A percentile compares a stretch with the other conserved stretches of the same genome.
These are phyloP conservation scores for Elsinoe perseae DNA, from an alignment of 2,329 filamentous ascomycete genomes.

Conservation along the genomic window DNA sequence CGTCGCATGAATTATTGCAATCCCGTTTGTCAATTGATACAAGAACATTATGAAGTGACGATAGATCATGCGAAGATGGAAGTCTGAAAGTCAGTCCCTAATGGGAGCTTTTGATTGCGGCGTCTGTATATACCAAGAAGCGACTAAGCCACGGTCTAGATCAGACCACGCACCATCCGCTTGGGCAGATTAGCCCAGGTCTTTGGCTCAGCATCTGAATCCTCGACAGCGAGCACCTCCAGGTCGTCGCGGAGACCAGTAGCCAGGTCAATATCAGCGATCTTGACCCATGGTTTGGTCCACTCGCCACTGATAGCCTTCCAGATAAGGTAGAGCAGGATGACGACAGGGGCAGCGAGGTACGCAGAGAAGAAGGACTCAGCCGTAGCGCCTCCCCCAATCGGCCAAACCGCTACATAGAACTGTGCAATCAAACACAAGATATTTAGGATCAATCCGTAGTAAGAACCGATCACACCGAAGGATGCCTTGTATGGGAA, in stretches of 20 bases:
- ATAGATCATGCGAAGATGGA: neutral
- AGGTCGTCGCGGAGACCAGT: conserved; percentile 18
- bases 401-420: conserved; percentile 18
- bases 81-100: neutral
- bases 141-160: neutral
- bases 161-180: conserved; percentile 9
- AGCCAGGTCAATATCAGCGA: conserved; percentile 22
- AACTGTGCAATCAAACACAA: conserved; percentile 45
- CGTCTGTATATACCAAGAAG: neutral
- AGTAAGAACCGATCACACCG: conserved; percentile 53
- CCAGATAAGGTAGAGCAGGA: conserved; percentile 22
- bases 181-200: conserved; percentile 12
- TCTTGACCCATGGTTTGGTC: conserved; percentile 17
- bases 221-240: conserved; percentile 4
- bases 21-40: too few species aligned
- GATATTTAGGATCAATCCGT: conserved; percentile 50
- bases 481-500: conserved; percentile 53
- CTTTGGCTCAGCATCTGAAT: neutral
- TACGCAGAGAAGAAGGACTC: conserved; percentile 22
- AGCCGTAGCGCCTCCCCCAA: conserved; percentile 16
- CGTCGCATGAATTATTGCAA: too few species aligned
- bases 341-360: conserved; percentile 22
- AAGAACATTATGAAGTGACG: neutral
- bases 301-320: conserved; percentile 21
- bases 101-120: conserved; percentile 4